phyloP scores from a whole-genome alignment of 2,329 filamentous ascomycete species.

The Fusarium aywerte region DNA sequence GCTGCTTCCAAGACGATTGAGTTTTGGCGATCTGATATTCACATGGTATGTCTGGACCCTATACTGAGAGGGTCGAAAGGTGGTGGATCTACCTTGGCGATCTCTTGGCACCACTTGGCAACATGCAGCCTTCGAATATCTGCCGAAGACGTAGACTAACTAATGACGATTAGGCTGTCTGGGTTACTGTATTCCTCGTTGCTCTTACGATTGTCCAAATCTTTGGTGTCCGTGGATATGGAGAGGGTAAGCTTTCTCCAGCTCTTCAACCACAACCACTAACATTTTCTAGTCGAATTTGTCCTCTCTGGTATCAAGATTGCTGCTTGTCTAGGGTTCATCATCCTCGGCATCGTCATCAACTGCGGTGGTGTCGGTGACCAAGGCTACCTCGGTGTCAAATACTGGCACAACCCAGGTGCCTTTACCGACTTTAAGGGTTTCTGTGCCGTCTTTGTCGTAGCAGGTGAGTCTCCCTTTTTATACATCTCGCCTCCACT shows the following conservation, averaged over 20 bases:
- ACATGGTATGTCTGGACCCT: conserved; percentile 54
- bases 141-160: conserved; percentile 1
- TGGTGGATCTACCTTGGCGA: conserved; percentile 3
- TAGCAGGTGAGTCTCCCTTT: conserved; percentile 57
- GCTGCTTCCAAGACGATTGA: conserved; percentile 84
- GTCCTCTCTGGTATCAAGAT: conserved; percentile 85
- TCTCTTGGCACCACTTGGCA: conserved; percentile 8
- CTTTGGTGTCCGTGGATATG: conserved; percentile 88
- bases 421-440: conserved; percentile 87
- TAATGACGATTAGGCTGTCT: conserved; percentile 63
- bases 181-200: conserved; percentile 83
- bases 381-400: conserved; percentile 81
- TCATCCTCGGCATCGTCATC: conserved; percentile 85
- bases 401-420: conserved; percentile 81
- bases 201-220: conserved; percentile 84
- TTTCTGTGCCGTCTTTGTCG: conserved; percentile 79
- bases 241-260: conserved; percentile 65
- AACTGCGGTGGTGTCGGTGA: conserved; percentile 82
- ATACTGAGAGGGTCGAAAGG: too few species aligned
- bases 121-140: background rate
- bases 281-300: conserved; percentile 70
- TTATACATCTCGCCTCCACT: accelerated
- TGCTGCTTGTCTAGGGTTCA: conserved; percentile 49
- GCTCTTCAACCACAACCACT: accelerated
- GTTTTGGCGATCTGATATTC: conserved; percentile 76